These are phyloP conservation scores for Cordyceps tenuipes DNA, from an alignment of 2,329 filamentous ascomycete species.

Conservation along the genomic window DNA sequence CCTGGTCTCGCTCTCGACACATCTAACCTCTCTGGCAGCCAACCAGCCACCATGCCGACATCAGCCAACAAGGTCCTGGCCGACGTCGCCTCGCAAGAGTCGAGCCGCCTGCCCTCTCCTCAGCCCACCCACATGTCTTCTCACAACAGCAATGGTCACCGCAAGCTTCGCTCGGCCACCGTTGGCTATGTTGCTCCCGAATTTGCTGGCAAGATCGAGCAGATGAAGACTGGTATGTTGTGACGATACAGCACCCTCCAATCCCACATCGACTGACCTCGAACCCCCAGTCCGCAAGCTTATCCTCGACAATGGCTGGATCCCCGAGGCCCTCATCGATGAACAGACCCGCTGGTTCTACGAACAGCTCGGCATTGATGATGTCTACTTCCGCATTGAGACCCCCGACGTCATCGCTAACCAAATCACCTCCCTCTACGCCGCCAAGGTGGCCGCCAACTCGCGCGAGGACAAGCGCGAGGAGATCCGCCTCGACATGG, in stretches of 20 bases:
- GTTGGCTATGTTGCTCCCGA: slow-evolving; percentile 92
- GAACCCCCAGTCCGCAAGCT: slow-evolving; percentile 58
- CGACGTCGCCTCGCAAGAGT: slow-evolving; percentile 32
- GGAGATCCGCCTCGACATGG: slow-evolving; percentile 93
- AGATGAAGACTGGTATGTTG: slow-evolving; percentile 69
- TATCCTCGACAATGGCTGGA: slow-evolving; percentile 73
- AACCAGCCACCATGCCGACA: slow-evolving; percentile 23
- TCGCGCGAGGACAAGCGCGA: slow-evolving; percentile 88
- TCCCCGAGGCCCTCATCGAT: slow-evolving; percentile 75
- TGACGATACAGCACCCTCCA: not conserved
- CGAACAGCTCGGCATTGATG: slow-evolving; percentile 92
- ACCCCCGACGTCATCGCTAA: slow-evolving; percentile 77
- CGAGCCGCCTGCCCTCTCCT: slow-evolving; percentile 66
- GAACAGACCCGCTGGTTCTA: slow-evolving; percentile 95
- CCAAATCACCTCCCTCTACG: slow-evolving; percentile 93
- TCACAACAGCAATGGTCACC: slow-evolving; percentile 53
- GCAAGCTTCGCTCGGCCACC: slow-evolving; percentile 76
- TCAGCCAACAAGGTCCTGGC: slow-evolving; percentile 34
- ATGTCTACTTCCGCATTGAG: slow-evolving; percentile 96
- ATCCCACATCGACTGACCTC: not conserved
- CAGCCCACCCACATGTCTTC: slow-evolving; percentile 68
- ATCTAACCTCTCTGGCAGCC: slow-evolving; percentile 8
- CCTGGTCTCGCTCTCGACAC: slow-evolving; percentile 11
- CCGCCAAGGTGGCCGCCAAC: slow-evolving; percentile 90
- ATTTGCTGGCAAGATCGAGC: slow-evolving; percentile 84